Percentiles rank a stretch among this genome's conserved stretches.
phyloP scores from a whole-genome alignment of 164 flowering plant genomes.

The Vitis vinifera region ASM3070453v1 NC_081814.1:981501-982000 shows the following conservation, averaged over 20 bases:
- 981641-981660: too few relatives aligned
- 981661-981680: too few relatives aligned
- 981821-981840: constrained; percentile 14
- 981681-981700: too few relatives aligned
- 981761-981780: background rate
- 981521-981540: too few relatives aligned
- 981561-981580: too few relatives aligned
- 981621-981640: too few relatives aligned
- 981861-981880: constrained; percentile 2
- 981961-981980: constrained; percentile 17
- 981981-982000: background rate
- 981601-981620: too few relatives aligned
- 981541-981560: too few relatives aligned
- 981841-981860: constrained; percentile 6
- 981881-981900: background rate
- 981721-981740: too few relatives aligned
- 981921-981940: constrained; percentile 13
- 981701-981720: too few relatives aligned
- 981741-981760: constrained; percentile 6
- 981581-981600: too few relatives aligned
- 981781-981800: constrained; percentile 7
- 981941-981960: background rate
- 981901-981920: constrained; percentile 21
- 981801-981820: background rate
- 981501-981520: too few relatives aligned